Percentiles rank a stretch among this genome's conserved stretches.
Conservation (phyloP, 1,284 basidiomycete genomes). For the Ustilago lituana region DNA sequence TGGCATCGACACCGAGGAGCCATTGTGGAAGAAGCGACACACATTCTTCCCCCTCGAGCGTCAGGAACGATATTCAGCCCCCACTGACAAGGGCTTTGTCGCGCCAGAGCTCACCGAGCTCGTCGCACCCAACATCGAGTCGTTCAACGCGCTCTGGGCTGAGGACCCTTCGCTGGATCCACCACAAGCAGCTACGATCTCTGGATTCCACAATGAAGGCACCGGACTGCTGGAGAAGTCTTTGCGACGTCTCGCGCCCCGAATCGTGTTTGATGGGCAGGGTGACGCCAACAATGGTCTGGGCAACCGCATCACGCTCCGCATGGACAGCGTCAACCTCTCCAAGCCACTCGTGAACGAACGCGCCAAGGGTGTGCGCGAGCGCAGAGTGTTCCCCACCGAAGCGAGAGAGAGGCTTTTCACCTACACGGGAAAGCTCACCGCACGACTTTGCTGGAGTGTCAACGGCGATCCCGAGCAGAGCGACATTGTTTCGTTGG, state of each 20-base stretch:
- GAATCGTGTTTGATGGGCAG: slow-evolving; percentile 88
- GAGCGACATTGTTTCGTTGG: slow-evolving; percentile 85
- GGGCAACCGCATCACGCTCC: slow-evolving; percentile 73
- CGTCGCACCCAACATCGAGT: slow-evolving; percentile 91
- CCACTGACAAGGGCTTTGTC: slow-evolving; percentile 76
- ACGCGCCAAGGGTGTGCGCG: slow-evolving; percentile 78
- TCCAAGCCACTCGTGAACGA: slow-evolving; percentile 88
- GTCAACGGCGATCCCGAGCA: slow-evolving; percentile 79
- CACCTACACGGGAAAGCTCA: slow-evolving; percentile 91
- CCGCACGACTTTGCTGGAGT: slow-evolving; percentile 87
- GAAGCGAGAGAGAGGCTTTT: slow-evolving; percentile 81
- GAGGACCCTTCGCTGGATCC: slow-evolving; percentile 60
- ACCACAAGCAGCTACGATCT: slow-evolving; percentile 72
- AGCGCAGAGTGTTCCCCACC: slow-evolving; percentile 82
- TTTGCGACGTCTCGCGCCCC: slow-evolving; percentile 84
- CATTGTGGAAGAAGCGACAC: slow-evolving; percentile 57
- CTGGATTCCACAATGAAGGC: slow-evolving; percentile 75
- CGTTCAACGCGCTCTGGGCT: slow-evolving; percentile 84
- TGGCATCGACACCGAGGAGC: slow-evolving; percentile 22
- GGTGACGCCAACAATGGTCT: slow-evolving; percentile 55
- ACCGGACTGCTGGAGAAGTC: slow-evolving; percentile 83
- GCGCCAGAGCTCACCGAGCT: slow-evolving; percentile 90
- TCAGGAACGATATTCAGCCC: slow-evolving; percentile 83
- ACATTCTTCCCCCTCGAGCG: slow-evolving; percentile 85
- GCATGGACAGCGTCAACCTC: slow-evolving; percentile 87